These are phyloP conservation scores for Lipomyces starkeyi DNA, from an alignment of 805 yeast genomes.

Conservation along the genomic window DNA sequence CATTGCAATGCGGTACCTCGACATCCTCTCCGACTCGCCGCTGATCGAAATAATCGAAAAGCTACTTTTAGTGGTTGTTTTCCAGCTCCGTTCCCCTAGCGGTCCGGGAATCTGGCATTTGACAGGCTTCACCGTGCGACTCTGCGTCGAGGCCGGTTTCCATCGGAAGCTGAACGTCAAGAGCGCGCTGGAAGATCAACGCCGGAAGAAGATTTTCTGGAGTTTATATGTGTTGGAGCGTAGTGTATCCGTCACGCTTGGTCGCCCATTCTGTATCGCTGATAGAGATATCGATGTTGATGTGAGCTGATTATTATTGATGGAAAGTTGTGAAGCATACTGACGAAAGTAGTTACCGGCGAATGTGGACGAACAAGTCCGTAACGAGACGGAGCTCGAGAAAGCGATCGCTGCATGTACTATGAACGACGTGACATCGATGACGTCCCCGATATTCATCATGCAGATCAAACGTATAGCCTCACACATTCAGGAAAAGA, in stretches of 20 bases:
- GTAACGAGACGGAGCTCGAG: constrained; percentile 30
- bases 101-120: constrained; percentile 39
- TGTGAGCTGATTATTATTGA: constrained; percentile 8
- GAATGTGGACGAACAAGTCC: constrained; percentile 33
- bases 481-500: constrained; percentile 31
- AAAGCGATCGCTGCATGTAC: constrained; percentile 23
- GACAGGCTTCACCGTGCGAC: constrained; percentile 34
- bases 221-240: constrained; percentile 33
- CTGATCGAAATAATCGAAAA: constrained; percentile 33
- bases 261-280: constrained; percentile 36
- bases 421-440: constrained; percentile 21
- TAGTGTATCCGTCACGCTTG: constrained; percentile 32
- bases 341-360: constrained; percentile 26
- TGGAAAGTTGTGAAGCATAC: not conserved
- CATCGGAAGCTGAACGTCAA: constrained; percentile 25
- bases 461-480: constrained; percentile 33
- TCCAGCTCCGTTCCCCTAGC: constrained; percentile 34
- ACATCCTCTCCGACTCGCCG: constrained; percentile 29
- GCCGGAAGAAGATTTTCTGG: constrained; percentile 31
- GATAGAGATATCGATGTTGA: constrained; percentile 37
- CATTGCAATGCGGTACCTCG: constrained; percentile 32
- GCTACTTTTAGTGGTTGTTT: constrained; percentile 29
- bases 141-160: constrained; percentile 36
- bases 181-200: constrained; percentile 33
- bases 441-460: constrained; percentile 32